These are phyloP conservation scores for Novymonas esmeraldas DNA, from an alignment of 208 protist species.

Conservation along the genomic window DNA sequence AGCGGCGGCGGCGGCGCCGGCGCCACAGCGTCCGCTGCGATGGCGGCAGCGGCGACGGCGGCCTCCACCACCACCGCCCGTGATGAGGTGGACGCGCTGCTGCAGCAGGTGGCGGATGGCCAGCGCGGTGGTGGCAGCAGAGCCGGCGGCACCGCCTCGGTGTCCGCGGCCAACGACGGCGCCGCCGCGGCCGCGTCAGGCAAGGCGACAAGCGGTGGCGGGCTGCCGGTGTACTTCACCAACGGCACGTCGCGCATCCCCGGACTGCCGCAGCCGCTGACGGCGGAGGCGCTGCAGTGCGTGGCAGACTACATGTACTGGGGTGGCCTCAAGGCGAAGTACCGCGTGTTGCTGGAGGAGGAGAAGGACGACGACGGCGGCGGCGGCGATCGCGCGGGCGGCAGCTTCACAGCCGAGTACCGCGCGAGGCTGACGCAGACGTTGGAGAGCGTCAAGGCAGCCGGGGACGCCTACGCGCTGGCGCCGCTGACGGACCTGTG, in stretches of 20 bases:
- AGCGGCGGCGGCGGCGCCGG: neutral
- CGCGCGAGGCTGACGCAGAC: slow-evolving; percentile 23
- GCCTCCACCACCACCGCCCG: neutral
- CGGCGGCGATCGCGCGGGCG: slow-evolving; percentile 1
- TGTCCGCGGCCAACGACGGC: neutral
- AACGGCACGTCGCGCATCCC: slow-evolving; percentile 67
- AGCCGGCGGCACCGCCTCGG: neutral
- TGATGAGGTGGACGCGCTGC: slow-evolving; percentile 39
- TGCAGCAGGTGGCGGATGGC: slow-evolving; percentile 23
- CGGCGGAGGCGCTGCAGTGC: slow-evolving; percentile 53
- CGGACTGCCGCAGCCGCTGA: slow-evolving; percentile 57
- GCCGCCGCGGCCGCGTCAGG: neutral
- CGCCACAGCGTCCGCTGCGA: neutral
- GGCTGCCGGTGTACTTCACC: slow-evolving; percentile 61
- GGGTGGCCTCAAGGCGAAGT: slow-evolving; percentile 60
- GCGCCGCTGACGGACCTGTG: slow-evolving; percentile 47
- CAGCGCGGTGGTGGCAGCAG: neutral
- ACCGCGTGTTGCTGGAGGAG: slow-evolving; percentile 54
- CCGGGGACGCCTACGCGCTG: slow-evolving; percentile 56
- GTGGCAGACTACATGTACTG: slow-evolving; percentile 76
- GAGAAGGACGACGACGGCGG: slow-evolving; percentile 40
- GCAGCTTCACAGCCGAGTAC: slow-evolving; percentile 21
- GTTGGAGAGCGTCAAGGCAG: slow-evolving; percentile 39
- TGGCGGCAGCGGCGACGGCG: neutral
- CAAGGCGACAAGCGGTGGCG: neutral